A percentile compares a stretch with the other conserved stretches of the same genome.
Conservation (phyloP, 106 monocot species). For the Dactylorhiza incarnata region DNA sequence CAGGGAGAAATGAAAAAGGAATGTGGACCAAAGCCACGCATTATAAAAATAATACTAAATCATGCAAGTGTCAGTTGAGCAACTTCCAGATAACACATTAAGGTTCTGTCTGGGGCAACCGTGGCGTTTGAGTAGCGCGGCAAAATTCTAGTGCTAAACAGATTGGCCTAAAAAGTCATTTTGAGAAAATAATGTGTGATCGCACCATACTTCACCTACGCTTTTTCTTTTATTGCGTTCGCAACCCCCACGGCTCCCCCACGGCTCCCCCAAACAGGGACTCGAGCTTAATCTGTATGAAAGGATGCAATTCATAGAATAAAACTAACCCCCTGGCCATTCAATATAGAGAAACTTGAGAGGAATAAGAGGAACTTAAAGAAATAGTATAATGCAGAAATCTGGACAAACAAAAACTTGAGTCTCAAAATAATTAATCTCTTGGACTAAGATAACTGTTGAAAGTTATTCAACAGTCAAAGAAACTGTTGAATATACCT, state of each 20-base stretch:
- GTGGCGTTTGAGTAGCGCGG: too few relatives aligned
- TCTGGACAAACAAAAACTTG: neutral
- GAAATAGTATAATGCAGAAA: neutral
- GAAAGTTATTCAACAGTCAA: neutral
- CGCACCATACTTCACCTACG: too few relatives aligned
- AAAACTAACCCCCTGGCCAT: neutral
- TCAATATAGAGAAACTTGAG: neutral
- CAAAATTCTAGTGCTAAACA: too few relatives aligned
- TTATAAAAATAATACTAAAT: neutral
- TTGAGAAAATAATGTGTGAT: too few relatives aligned
- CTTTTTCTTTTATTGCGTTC: too few relatives aligned
- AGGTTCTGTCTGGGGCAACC: too few relatives aligned
- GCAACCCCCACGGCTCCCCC: too few relatives aligned
- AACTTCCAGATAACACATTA: neutral
- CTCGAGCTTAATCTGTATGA: too few relatives aligned
- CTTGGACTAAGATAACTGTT: neutral
- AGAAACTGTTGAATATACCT: constrained; percentile 35
- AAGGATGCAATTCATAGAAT: too few relatives aligned
- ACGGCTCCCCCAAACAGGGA: too few relatives aligned
- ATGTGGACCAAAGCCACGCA: neutral
- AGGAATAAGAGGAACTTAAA: neutral
- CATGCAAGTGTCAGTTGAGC: neutral
- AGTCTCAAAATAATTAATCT: neutral
- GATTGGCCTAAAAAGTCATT: too few relatives aligned
- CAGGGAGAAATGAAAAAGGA: neutral